Evolutionary conservation across 352 stramenopile genomes (phyloP).

Genomic region (Halophytophthora polymorphica): DNA sequence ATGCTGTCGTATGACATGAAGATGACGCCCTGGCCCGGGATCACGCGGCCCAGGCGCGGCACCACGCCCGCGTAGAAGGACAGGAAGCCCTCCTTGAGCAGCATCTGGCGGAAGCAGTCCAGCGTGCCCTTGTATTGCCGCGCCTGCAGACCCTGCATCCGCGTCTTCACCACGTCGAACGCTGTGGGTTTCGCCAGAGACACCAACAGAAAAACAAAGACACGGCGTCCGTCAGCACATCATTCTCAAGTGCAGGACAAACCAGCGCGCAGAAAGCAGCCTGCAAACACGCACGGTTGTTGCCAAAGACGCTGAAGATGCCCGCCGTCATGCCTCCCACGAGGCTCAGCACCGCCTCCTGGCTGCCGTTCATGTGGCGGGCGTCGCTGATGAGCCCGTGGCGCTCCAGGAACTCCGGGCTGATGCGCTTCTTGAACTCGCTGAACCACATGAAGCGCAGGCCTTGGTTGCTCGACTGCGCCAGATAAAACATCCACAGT

Average conservation of each 20-base stretch:
- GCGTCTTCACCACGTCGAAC: constrained; percentile 85
- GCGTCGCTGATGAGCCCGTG: constrained; percentile 58
- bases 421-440: constrained; percentile 89
- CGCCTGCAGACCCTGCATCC: constrained; percentile 78
- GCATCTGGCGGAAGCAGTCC: constrained; percentile 91
- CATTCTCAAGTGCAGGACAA: constrained; percentile 13
- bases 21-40: constrained; percentile 97
- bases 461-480: constrained; percentile 91
- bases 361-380: constrained; percentile 62
- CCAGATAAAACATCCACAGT: constrained; percentile 7
- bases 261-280: constrained; percentile 34
- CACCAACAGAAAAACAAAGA: constrained; percentile 12
- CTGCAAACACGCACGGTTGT: constrained; percentile 87
- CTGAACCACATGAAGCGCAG: constrained; percentile 97
- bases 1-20: constrained; percentile 94
- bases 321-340: constrained; percentile 95
- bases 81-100: constrained; percentile 79
- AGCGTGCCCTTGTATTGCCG: constrained; percentile 77
- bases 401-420: constrained; percentile 47
- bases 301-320: constrained; percentile 96
- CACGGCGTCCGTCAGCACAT: constrained; percentile 1
- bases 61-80: constrained; percentile 94
- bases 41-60: constrained; percentile 90
- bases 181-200: constrained; percentile 25
- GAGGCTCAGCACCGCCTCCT: constrained; percentile 86